Conservation (phyloP, 495 filamentous ascomycete species). For the Penicillium riverlandense region DNA sequence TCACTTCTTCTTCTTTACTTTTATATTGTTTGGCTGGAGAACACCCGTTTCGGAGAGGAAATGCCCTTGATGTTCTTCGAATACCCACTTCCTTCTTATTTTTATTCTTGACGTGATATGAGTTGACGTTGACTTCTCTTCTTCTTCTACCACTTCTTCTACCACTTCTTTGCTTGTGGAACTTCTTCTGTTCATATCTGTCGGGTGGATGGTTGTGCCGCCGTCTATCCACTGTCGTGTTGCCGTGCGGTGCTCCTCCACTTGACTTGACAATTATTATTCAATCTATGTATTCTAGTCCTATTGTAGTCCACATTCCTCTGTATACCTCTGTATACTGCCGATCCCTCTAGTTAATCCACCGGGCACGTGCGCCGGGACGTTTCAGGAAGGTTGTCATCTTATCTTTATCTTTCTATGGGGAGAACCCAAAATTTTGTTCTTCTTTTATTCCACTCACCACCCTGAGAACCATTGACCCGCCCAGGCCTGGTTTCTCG, state of each 20-base stretch:
- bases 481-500: neutral
- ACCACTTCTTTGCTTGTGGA: neutral
- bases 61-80: slow-evolving; percentile 22
- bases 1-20: slow-evolving; percentile 12
- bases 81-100: slow-evolving; percentile 26
- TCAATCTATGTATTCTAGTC: neutral
- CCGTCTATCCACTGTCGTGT: neutral
- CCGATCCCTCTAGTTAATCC: too few species aligned
- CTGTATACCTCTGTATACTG: too few species aligned
- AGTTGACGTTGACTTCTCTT: slow-evolving; percentile 22
- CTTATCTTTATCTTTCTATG: slow-evolving; percentile 23
- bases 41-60: slow-evolving; percentile 13
- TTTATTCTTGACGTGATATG: slow-evolving; percentile 21
- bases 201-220: slow-evolving; percentile 1
- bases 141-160: slow-evolving; percentile 8
- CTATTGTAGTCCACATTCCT: too few species aligned
- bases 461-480: too few species aligned
- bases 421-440: neutral
- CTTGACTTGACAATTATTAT: too few species aligned
- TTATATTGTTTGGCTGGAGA: slow-evolving; percentile 21
- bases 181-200: slow-evolving; percentile 21
- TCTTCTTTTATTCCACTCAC: neutral
- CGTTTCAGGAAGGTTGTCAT: slow-evolving; percentile 16
- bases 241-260: neutral
- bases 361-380: slow-evolving; percentile 7